Conservation (phyloP, 306 rosid species). For the Sindora glabra region DNA sequence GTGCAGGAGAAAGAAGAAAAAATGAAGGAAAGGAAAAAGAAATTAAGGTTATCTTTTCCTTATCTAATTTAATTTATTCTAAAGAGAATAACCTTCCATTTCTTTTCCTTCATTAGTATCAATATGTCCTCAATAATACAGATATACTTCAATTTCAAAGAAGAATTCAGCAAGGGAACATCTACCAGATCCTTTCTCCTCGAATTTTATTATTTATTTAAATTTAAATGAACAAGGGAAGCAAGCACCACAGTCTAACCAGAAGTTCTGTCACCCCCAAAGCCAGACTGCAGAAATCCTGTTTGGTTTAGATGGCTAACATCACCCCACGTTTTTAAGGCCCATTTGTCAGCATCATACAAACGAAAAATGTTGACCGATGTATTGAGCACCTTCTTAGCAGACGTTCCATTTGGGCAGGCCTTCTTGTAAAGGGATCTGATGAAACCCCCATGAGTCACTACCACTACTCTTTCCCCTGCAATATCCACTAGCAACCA, state of each 20-base stretch:
- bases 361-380: slow-evolving; percentile 60
- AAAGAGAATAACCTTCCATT: too few species aligned
- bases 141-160: too few species aligned
- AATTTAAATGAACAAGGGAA: background rate
- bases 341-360: slow-evolving; percentile 52
- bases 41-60: too few species aligned
- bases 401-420: slow-evolving; percentile 29
- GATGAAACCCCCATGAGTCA: too few species aligned
- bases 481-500: background rate
- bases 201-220: background rate
- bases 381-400: slow-evolving; percentile 59
- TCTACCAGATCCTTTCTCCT: background rate
- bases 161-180: background rate
- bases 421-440: slow-evolving; percentile 50
- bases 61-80: too few species aligned
- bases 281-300: slow-evolving; percentile 56
- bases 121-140: too few species aligned
- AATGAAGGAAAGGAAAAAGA: background rate
- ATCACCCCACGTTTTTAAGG: slow-evolving; percentile 65
- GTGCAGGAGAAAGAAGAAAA: background rate
- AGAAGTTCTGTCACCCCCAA: slow-evolving; percentile 77
- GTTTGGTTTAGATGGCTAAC: slow-evolving; percentile 61
- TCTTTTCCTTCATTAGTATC: too few species aligned
- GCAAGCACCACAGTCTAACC: slow-evolving; percentile 42
- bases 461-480: slow-evolving; percentile 72